Evolutionary conservation across 495 filamentous ascomycete genomes (phyloP).

Genomic region (Neurospora terricola): DNA sequence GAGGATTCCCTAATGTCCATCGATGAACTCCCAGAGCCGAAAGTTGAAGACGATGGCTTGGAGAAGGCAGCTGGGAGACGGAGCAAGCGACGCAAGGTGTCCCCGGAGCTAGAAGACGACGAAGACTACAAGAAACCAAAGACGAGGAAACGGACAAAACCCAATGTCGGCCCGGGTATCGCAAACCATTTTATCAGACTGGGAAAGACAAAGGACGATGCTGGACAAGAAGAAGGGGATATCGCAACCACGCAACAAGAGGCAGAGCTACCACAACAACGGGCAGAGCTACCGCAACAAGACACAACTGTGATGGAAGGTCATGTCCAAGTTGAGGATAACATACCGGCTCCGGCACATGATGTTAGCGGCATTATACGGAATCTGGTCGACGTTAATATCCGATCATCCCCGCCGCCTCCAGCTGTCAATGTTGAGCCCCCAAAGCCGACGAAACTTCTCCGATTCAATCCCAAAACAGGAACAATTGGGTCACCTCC

Average conservation of each 20-base stretch:
- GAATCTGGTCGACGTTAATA: neutral
- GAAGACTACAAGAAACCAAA: conserved; percentile 5
- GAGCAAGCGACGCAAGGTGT: conserved; percentile 43
- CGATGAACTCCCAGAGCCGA: neutral
- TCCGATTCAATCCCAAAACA: conserved; percentile 39
- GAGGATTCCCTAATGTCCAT: neutral
- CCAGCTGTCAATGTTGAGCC: neutral
- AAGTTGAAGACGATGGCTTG: neutral
- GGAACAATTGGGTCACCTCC: conserved; percentile 49
- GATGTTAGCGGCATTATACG: neutral
- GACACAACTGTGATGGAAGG: neutral
- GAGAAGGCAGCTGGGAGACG: conserved; percentile 27
- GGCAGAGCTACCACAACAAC: neutral
- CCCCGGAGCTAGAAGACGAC: conserved; percentile 9
- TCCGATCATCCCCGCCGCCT: neutral
- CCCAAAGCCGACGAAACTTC: conserved; percentile 33
- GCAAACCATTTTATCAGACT: conserved; percentile 7
- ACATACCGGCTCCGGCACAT: neutral
- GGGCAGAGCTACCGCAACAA: neutral
- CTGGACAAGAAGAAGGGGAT: neutral
- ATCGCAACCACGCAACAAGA: neutral
- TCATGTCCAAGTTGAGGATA: neutral
- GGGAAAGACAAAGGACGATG: neutral
- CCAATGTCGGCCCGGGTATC: conserved; percentile 9
- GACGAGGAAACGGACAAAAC: conserved; percentile 8